Conservation (phyloP, 345 rosid genomes). For the Ceriops decandra region DNA sequence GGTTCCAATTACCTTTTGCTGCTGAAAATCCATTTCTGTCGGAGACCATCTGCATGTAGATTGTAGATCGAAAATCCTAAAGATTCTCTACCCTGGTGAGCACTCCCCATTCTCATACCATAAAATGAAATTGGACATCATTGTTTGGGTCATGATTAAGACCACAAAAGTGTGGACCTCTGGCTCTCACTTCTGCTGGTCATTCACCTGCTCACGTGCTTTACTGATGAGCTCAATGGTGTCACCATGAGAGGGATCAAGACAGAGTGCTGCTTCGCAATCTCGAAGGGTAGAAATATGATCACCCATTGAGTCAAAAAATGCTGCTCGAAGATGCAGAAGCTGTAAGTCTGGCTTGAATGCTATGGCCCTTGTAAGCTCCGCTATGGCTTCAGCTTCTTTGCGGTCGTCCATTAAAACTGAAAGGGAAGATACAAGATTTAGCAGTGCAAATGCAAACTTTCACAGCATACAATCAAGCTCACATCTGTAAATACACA, state of each 20-base stretch:
- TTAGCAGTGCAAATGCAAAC: slow-evolving; percentile 4
- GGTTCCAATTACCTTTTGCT: slow-evolving; percentile 5
- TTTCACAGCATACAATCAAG: background rate
- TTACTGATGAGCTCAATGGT: slow-evolving; percentile 60
- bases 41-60: slow-evolving; percentile 9
- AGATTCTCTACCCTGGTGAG: slow-evolving; percentile 8
- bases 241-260: slow-evolving; percentile 62
- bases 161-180: slow-evolving; percentile 14
- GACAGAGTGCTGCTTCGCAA: slow-evolving; percentile 94
- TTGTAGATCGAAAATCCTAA: slow-evolving; percentile 31
- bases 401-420: slow-evolving; percentile 96
- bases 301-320: slow-evolving; percentile 78
- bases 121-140: no score
- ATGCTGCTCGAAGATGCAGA: slow-evolving; percentile 90
- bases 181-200: slow-evolving; percentile 32
- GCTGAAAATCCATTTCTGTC: background rate
- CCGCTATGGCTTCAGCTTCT: slow-evolving; percentile 80
- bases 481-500: background rate
- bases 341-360: slow-evolving; percentile 96
- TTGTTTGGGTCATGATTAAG: background rate
- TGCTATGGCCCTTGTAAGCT: slow-evolving; percentile 71
- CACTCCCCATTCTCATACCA: slow-evolving; percentile 4
- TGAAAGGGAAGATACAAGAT: slow-evolving; percentile 26
- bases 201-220: slow-evolving; percentile 41
- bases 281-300: slow-evolving; percentile 52